phyloP scores from a whole-genome alignment of 1,284 basidiomycete genomes.

The Volvariella volvacea region DNA sequence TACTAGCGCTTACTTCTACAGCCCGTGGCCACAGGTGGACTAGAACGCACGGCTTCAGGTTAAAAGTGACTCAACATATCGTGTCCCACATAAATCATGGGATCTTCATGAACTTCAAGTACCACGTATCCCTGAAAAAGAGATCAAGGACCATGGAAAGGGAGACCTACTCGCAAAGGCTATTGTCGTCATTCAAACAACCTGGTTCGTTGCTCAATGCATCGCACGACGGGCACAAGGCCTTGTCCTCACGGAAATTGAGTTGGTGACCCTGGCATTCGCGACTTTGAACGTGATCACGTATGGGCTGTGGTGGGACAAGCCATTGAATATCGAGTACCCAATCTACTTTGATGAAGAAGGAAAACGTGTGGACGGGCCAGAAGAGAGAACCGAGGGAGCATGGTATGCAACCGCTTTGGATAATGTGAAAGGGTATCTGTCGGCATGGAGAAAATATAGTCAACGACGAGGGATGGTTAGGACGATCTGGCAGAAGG shows the following conservation, averaged over 20 bases:
- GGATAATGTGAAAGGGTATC: too few species aligned
- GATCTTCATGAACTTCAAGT: constrained; percentile 17
- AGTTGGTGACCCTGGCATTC: constrained; percentile 16
- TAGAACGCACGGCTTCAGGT: constrained; percentile 12
- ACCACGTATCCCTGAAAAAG: constrained; percentile 18
- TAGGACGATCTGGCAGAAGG: too few species aligned
- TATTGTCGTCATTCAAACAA: constrained; percentile 15
- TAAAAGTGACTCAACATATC: too few species aligned
- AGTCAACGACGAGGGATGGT: too few species aligned
- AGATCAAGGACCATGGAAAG: neutral
- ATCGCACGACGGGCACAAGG: constrained; percentile 9
- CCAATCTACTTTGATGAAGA: neutral
- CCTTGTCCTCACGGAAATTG: constrained; percentile 17
- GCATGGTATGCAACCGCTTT: too few species aligned
- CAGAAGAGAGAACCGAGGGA: too few species aligned
- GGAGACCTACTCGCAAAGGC: constrained; percentile 18
- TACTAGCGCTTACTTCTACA: too few species aligned
- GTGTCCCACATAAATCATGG: too few species aligned
- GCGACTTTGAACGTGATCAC: constrained; percentile 11
- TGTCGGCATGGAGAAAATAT: too few species aligned
- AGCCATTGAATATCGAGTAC: constrained; percentile 17
- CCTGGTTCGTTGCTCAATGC: constrained; percentile 16
- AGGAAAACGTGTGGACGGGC: too few species aligned
- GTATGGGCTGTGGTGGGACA: constrained; percentile 21
- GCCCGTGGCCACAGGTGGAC: constrained; percentile 11